Conservation (phyloP, 768 basidiomycete genomes). For the Mycena filopes region DNA sequence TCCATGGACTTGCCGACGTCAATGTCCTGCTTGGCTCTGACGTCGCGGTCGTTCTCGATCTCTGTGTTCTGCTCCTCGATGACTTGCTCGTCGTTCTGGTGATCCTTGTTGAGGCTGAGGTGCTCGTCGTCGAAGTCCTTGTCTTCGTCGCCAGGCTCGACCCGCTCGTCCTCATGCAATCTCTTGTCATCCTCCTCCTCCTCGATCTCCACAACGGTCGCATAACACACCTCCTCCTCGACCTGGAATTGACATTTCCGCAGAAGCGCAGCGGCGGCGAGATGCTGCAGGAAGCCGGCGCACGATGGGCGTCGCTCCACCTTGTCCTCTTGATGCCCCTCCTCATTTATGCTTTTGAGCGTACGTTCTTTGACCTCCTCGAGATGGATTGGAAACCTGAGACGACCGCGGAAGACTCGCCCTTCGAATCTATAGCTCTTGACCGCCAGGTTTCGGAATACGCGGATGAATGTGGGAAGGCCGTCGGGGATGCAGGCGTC, state of each 20-base stretch:
- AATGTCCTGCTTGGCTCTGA: too few species aligned
- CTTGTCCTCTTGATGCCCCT: neutral
- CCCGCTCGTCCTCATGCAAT: neutral
- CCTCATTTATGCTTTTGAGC: neutral
- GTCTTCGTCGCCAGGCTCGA: neutral
- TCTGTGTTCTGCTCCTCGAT: neutral
- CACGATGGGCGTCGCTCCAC: neutral
- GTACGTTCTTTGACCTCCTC: neutral
- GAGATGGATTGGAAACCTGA: neutral
- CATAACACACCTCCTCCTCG: neutral
- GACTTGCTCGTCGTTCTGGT: neutral
- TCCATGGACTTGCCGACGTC: too few species aligned
- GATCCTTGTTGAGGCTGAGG: neutral
- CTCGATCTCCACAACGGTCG: neutral
- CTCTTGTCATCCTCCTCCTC: neutral
- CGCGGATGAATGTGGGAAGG: neutral
- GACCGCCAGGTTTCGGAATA: neutral
- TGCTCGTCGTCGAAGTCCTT: neutral
- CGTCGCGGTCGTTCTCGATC: too few species aligned
- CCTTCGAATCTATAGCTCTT: too few species aligned
- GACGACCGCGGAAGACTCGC: neutral
- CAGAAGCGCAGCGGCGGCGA: neutral
- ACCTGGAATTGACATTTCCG: neutral
- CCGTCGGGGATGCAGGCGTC: too few species aligned
- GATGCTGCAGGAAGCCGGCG: neutral